Percentiles rank a stretch among this genome's conserved stretches.
Conservation (phyloP, 208 protist genomes). For the Blastocrithidia nonstop region DNA sequence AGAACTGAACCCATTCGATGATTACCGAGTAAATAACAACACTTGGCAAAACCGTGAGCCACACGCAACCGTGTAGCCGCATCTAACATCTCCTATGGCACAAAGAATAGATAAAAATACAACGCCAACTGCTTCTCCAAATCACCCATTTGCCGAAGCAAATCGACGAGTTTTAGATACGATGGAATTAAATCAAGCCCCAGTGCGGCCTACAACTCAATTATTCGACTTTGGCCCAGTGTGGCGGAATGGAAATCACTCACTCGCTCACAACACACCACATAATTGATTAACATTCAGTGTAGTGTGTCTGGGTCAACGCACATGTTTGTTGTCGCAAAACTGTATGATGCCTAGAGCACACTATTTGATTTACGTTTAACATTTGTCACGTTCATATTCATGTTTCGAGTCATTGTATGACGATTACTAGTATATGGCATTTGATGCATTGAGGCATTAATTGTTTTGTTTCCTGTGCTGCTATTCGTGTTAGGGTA, state of each 20-base stretch:
- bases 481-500: no score
- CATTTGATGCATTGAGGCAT: no score
- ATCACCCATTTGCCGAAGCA: slow-evolving; percentile 23
- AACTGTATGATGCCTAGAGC: neutral
- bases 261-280: slow-evolving; percentile 44
- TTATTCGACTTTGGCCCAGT: slow-evolving; percentile 26
- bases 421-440: no score
- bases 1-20: slow-evolving; percentile 33
- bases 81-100: slow-evolving; percentile 34
- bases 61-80: slow-evolving; percentile 21
- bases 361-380: neutral
- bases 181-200: slow-evolving; percentile 21
- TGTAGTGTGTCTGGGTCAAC: slow-evolving; percentile 26
- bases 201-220: slow-evolving; percentile 30
- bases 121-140: slow-evolving; percentile 26
- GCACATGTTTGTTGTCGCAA: slow-evolving; percentile 1
- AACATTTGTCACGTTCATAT: no score
- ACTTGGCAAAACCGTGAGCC: slow-evolving; percentile 30
- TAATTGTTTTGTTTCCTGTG: no score
- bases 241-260: slow-evolving; percentile 23
- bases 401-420: no score
- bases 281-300: slow-evolving; percentile 53
- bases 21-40: slow-evolving; percentile 41
- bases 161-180: slow-evolving; percentile 30
- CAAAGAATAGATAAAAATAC: slow-evolving; percentile 45